Conservation (phyloP, 108 stramenopile genomes). For the Cyclotella distinguenda region DNA sequence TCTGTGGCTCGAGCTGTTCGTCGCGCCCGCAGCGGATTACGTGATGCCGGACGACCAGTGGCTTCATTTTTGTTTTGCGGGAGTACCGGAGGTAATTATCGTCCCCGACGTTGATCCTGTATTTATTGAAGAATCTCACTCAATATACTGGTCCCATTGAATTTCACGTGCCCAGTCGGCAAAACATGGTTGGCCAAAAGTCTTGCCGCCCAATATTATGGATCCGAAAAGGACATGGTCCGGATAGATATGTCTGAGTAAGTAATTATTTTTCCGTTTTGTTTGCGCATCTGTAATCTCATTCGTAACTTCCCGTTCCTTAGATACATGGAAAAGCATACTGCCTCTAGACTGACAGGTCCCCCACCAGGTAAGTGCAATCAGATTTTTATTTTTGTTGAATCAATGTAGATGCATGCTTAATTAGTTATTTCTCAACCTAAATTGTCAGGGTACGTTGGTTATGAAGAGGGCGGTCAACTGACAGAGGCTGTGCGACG, state of each 20-base stretch:
- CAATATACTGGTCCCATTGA: not conserved
- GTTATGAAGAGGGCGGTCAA: conserved; percentile 96
- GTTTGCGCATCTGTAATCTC: not conserved
- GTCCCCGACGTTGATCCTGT: not conserved
- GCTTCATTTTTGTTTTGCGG: conserved; percentile 92
- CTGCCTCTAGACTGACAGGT: conserved; percentile 87
- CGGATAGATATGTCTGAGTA: conserved; percentile 92
- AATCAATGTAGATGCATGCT: too few relatives aligned
- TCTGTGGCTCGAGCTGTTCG: conserved; percentile 84
- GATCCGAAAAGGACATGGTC: conserved; percentile 85
- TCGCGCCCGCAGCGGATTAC: conserved; percentile 81
- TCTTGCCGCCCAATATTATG: conserved; percentile 86
- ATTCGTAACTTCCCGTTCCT: not conserved
- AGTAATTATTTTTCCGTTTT: not conserved
- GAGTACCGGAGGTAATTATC: conserved; percentile 67
- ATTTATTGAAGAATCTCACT: not conserved
- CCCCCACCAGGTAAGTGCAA: conserved; percentile 83
- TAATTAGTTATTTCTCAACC: too few relatives aligned
- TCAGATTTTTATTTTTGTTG: not conserved
- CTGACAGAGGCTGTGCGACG: conserved; percentile 93
- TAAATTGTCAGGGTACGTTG: conserved; percentile 44
- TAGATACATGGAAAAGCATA: conserved; percentile 83
- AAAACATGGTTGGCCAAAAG: conserved; percentile 94
- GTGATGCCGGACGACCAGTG: conserved; percentile 76
- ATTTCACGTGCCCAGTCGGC: conserved; percentile 42